A percentile compares a stretch with the other conserved stretches of the same genome.
phyloP scores from a whole-genome alignment of 441 rosid genomes.

The Adansonia rubrostipa region DNA sequence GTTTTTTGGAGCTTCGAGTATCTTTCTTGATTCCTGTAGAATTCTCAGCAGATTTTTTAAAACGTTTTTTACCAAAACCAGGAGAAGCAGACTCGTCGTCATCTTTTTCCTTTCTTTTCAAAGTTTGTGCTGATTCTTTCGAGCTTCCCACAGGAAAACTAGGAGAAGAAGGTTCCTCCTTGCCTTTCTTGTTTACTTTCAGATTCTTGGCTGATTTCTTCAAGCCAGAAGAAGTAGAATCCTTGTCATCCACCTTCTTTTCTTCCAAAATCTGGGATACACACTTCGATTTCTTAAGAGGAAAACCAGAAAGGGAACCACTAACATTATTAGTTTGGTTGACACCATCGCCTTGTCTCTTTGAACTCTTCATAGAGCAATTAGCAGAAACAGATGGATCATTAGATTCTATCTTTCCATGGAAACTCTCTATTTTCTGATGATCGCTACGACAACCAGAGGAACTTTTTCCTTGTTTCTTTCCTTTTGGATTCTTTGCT shows the following conservation, averaged over 20 bases:
- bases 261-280: constrained; percentile 19
- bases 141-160: not conserved
- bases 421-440: constrained; percentile 12
- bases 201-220: constrained; percentile 6
- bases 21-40: not conserved
- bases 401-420: constrained; percentile 5
- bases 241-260: not conserved
- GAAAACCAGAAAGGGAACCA: not conserved
- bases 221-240: not conserved
- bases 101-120: constrained; percentile 21
- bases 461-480: not conserved
- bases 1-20: not conserved
- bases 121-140: not conserved
- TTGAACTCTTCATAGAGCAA: not conserved
- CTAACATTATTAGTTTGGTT: not conserved
- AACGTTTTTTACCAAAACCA: not conserved
- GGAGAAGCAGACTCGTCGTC: not conserved
- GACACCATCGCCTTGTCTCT: not conserved
- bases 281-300: constrained; percentile 9
- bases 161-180: not conserved
- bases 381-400: constrained; percentile 13
- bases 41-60: not conserved
- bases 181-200: constrained; percentile 12
- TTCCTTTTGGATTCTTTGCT: not conserved
- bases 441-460: constrained; percentile 7